phyloP scores from a whole-genome alignment of 75 land plant species.

The Pinus albicaulis region DNA sequence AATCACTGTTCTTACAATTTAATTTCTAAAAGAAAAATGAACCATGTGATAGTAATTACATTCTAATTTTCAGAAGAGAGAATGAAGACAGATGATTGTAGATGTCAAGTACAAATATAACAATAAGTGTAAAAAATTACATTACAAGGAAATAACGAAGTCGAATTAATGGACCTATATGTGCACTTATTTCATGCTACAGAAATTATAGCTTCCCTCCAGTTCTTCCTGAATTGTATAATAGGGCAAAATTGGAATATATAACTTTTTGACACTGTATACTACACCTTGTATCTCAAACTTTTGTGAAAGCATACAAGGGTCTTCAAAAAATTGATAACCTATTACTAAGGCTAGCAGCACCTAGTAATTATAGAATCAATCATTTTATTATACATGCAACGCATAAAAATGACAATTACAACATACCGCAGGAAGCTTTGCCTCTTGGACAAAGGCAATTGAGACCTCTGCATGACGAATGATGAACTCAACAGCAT shows the following conservation, averaged over 20 bases:
- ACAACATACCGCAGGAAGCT: conserved; percentile 69
- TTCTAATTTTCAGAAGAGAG: too few relatives aligned
- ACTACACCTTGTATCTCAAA: background rate
- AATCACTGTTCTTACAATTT: too few relatives aligned
- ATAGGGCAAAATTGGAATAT: background rate
- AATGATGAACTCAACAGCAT: conserved; percentile 91
- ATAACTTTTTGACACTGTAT: background rate
- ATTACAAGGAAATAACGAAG: too few relatives aligned
- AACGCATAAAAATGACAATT: background rate
- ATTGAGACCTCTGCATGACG: conserved; percentile 85
- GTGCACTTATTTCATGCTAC: too few relatives aligned
- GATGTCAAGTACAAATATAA: too few relatives aligned
- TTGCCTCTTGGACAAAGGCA: conserved; percentile 82
- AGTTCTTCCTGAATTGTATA: background rate
- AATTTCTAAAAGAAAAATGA: too few relatives aligned
- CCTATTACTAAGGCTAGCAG: background rate
- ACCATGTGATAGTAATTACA: too few relatives aligned
- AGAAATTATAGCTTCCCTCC: background rate
- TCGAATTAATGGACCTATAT: too few relatives aligned
- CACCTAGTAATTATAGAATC: background rate
- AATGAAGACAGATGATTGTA: too few relatives aligned
- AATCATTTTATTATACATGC: background rate
- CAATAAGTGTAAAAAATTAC: too few relatives aligned
- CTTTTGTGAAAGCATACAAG: background rate
- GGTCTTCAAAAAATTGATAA: background rate